Conservation (phyloP, 2,329 filamentous ascomycete species). For the Cercospora sp. region DNA sequence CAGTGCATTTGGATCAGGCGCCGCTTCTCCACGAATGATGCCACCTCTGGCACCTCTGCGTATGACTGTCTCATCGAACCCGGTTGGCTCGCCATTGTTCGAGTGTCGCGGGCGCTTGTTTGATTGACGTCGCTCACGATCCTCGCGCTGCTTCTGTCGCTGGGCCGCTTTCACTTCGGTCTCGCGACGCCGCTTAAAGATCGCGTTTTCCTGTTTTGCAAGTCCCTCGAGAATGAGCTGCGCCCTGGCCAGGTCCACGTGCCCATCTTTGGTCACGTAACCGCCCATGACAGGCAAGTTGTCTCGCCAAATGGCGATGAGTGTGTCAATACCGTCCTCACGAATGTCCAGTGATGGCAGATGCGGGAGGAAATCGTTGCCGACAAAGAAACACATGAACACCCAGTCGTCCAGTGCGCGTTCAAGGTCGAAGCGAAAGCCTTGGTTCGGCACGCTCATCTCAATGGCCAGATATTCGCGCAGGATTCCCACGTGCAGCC, state of each 20-base stretch:
- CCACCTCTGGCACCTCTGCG: slow-evolving; percentile 38
- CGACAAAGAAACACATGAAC: slow-evolving; percentile 98
- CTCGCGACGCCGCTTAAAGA: slow-evolving; percentile 85
- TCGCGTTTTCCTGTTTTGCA: slow-evolving; percentile 88
- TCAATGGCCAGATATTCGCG: slow-evolving; percentile 92
- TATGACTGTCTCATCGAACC: slow-evolving; percentile 37
- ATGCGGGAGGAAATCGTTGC: slow-evolving; percentile 97
- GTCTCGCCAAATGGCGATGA: slow-evolving; percentile 96
- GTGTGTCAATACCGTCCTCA: slow-evolving; percentile 93
- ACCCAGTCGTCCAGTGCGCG: slow-evolving; percentile 97
- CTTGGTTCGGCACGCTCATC: slow-evolving; percentile 76
- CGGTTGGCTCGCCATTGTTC: slow-evolving; percentile 33
- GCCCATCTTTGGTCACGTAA: slow-evolving; percentile 92
- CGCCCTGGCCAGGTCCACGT: slow-evolving; percentile 80
- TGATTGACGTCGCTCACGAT: slow-evolving; percentile 60
- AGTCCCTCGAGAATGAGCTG: slow-evolving; percentile 86
- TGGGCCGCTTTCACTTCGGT: slow-evolving; percentile 81
- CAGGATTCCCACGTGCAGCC: slow-evolving; percentile 89
- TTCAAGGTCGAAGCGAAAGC: slow-evolving; percentile 90
- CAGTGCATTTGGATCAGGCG: slow-evolving; percentile 46
- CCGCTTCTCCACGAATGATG: slow-evolving; percentile 36
- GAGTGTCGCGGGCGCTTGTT: slow-evolving; percentile 36
- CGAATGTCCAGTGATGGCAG: slow-evolving; percentile 95
- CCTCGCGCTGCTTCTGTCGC: slow-evolving; percentile 72
- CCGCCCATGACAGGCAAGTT: slow-evolving; percentile 89